Percentiles rank a stretch among this genome's conserved stretches.
Conservation (phyloP, 345 rosid genomes). For the Capsella bursapastoris region DNA sequence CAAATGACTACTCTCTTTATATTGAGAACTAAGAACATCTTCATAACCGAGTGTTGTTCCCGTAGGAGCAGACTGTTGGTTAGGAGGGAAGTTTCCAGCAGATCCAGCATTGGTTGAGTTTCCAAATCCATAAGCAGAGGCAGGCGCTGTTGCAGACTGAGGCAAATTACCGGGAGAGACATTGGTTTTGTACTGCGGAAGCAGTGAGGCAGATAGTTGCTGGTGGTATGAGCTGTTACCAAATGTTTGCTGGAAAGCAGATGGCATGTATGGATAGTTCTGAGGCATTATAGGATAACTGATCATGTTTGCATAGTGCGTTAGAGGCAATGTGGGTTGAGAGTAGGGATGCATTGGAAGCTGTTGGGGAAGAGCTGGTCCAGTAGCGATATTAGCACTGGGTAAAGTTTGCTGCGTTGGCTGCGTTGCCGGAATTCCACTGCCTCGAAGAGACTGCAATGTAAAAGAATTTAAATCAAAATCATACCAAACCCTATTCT, state of each 20-base stretch:
- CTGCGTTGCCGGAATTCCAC: constrained; percentile 69
- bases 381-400: constrained; percentile 67
- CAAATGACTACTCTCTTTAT: constrained; percentile 75
- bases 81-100: constrained; percentile 72
- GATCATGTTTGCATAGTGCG: constrained; percentile 86
- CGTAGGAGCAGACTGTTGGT: constrained; percentile 63
- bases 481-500: neutral
- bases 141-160: constrained; percentile 72
- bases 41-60: constrained; percentile 75
- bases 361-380: constrained; percentile 84
- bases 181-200: constrained; percentile 87
- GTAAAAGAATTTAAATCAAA: constrained; percentile 22
- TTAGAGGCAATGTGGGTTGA: constrained; percentile 83
- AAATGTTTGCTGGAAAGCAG: constrained; percentile 85
- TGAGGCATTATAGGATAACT: constrained; percentile 88
- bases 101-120: constrained; percentile 67
- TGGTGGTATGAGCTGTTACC: constrained; percentile 86
- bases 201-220: constrained; percentile 80
- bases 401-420: constrained; percentile 65
- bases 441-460: constrained; percentile 68
- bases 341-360: constrained; percentile 90
- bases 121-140: constrained; percentile 90
- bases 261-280: constrained; percentile 91
- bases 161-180: constrained; percentile 82
- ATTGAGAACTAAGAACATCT: constrained; percentile 79